Percentiles rank a stretch among this genome's conserved stretches.
Conservation (phyloP, 305 asterid species). For the Petunia hybrid region DNA sequence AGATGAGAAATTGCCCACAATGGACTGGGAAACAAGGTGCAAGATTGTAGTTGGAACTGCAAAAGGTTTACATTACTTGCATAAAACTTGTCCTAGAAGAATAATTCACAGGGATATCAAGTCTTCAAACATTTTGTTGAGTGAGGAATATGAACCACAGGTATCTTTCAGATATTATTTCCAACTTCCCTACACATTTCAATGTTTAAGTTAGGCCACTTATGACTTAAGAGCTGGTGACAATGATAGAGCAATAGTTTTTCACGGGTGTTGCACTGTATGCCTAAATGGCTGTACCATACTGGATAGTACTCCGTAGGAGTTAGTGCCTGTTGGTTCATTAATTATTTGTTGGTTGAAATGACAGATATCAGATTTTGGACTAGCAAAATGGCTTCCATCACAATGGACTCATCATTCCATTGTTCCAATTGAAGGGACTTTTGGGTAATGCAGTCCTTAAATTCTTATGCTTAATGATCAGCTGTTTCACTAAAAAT, state of each 20-base stretch:
- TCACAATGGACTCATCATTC: constrained; percentile 96
- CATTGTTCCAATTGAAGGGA: constrained; percentile 93
- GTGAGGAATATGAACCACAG: constrained; percentile 88
- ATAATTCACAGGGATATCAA: constrained; percentile 91
- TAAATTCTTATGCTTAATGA: not conserved
- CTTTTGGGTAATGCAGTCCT: constrained; percentile 69
- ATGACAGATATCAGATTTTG: constrained; percentile 83
- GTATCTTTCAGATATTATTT: constrained; percentile 39
- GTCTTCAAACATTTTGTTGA: constrained; percentile 72
- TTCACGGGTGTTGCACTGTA: constrained; percentile 14
- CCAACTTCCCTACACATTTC: not conserved
- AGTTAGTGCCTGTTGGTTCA: not conserved
- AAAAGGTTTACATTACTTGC: constrained; percentile 83
- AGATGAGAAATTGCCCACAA: constrained; percentile 65
- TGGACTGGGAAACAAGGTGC: constrained; percentile 88
- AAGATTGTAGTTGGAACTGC: constrained; percentile 89
- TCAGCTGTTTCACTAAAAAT: not conserved
- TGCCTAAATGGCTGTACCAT: constrained; percentile 7
- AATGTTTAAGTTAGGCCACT: not conserved
- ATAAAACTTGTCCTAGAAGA: constrained; percentile 86
- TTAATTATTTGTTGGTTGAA: constrained; percentile 22
- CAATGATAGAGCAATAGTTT: constrained; percentile 5
- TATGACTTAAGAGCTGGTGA: not conserved
- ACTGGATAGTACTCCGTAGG: not conserved
- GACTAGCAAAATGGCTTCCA: constrained; percentile 98